Evolutionary conservation across 805 yeast species (phyloP).

Genomic region (Metschnikowia chrysomelidarum): DNA sequence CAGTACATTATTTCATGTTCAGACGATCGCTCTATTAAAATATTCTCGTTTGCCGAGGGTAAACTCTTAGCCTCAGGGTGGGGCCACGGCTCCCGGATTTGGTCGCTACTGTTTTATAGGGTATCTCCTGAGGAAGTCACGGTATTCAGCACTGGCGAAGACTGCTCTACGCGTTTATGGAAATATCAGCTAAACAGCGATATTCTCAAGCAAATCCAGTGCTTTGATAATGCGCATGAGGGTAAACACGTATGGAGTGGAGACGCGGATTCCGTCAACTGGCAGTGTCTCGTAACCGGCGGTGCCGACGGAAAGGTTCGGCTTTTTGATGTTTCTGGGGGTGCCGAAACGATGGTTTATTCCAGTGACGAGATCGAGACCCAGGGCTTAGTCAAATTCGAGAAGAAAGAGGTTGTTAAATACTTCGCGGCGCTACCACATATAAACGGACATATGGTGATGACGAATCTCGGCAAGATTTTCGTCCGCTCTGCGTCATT

Average conservation of each 20-base stretch:
- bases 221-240: constrained; percentile 63
- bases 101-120: constrained; percentile 67
- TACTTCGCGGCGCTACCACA: constrained; percentile 50
- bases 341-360: not conserved
- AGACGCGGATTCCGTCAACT: constrained; percentile 45
- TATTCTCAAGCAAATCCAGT: constrained; percentile 39
- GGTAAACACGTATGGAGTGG: constrained; percentile 91
- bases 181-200: constrained; percentile 30
- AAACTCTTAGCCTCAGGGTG: constrained; percentile 73
- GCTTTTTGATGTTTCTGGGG: constrained; percentile 44
- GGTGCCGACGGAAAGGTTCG: constrained; percentile 91
- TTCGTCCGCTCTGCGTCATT: constrained; percentile 20
- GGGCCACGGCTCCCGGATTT: constrained; percentile 96
- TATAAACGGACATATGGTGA: constrained; percentile 42
- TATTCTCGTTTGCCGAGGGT: constrained; percentile 66
- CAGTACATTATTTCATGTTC: constrained; percentile 74
- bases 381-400: constrained; percentile 19
- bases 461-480: constrained; percentile 61
- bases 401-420: constrained; percentile 56
- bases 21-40: constrained; percentile 84
- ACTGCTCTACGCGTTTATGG: constrained; percentile 85
- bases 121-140: constrained; percentile 21
- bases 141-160: constrained; percentile 78
- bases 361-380: constrained; percentile 1
- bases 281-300: constrained; percentile 67